Conservation (phyloP, 1,284 basidiomycete species). For the Volvariella surrecta region DNA sequence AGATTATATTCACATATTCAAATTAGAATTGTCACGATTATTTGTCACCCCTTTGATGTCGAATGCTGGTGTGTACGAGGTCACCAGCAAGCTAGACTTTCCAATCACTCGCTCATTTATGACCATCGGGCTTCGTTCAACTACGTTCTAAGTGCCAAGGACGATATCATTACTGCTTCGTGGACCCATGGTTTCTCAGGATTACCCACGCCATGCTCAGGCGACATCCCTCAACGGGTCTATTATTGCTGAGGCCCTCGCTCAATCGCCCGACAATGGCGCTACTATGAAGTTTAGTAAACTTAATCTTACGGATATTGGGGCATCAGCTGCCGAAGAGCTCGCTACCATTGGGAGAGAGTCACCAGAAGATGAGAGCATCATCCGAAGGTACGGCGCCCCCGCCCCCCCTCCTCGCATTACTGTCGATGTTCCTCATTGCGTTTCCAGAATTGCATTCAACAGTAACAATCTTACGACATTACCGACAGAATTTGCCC, state of each 20-base stretch:
- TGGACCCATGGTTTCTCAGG: not conserved
- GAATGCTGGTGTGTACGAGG: too few relatives aligned
- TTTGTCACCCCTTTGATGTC: too few relatives aligned
- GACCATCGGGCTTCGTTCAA: too few relatives aligned
- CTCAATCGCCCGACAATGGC: conserved; percentile 66
- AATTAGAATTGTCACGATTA: too few relatives aligned
- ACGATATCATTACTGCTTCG: too few relatives aligned
- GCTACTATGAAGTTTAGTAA: conserved; percentile 79
- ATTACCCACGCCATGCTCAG: conserved; percentile 13
- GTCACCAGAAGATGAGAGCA: conserved; percentile 41
- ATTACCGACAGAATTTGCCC: conserved; percentile 74
- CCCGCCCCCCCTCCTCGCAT: not conserved
- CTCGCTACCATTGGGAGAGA: conserved; percentile 55
- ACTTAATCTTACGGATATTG: conserved; percentile 68
- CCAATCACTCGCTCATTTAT: too few relatives aligned
- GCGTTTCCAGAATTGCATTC: conserved; percentile 64
- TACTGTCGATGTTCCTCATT: conserved; percentile 3
- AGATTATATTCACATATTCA: too few relatives aligned
- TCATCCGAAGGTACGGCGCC: conserved; percentile 60
- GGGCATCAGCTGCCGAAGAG: conserved; percentile 64
- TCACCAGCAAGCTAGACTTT: too few relatives aligned
- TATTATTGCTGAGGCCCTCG: conserved; percentile 60
- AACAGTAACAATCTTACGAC: conserved; percentile 79
- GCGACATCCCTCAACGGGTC: conserved; percentile 40
- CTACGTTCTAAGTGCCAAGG: too few relatives aligned